phyloP scores from a whole-genome alignment of 805 yeast genomes.

The Soucietia sequanensis region DNA sequence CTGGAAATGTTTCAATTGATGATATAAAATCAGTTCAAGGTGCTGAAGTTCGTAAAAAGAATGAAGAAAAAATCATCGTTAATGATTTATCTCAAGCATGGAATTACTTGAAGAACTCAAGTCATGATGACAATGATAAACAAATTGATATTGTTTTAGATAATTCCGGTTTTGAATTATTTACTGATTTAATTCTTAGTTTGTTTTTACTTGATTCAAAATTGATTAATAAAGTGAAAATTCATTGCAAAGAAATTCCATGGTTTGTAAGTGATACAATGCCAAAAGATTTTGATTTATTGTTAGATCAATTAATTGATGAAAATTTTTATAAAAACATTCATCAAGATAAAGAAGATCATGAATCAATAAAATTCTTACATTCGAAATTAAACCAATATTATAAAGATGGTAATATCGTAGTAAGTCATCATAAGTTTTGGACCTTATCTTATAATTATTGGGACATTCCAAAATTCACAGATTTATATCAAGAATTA shows the following conservation, averaged over 20 bases:
- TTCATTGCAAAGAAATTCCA: conserved; percentile 89
- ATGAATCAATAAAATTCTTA: conserved; percentile 19
- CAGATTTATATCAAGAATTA: conserved; percentile 59
- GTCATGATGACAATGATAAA: conserved; percentile 26
- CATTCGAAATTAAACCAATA: conserved; percentile 20
- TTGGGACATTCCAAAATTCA: conserved; percentile 71
- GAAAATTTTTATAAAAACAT: conserved; percentile 48
- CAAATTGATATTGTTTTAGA: conserved; percentile 84
- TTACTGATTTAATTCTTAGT: conserved; percentile 34
- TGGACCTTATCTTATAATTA: conserved; percentile 85
- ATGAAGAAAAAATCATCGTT: conserved; percentile 72
- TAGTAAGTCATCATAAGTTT: conserved; percentile 56
- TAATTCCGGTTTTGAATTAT: conserved; percentile 94
- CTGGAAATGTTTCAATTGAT: conserved; percentile 77
- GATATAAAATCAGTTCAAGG: conserved; percentile 93
- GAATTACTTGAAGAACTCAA: conserved; percentile 40
- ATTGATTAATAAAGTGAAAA: conserved; percentile 59
- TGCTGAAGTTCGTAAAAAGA: conserved; percentile 76
- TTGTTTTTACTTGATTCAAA: conserved; percentile 57
- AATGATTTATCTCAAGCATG: conserved; percentile 76
- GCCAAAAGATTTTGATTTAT: conserved; percentile 68
- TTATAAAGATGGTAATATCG: conserved; percentile 17
- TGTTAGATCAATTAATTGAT: conserved; percentile 57
- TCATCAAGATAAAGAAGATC: conserved; percentile 12
- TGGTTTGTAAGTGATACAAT: conserved; percentile 98